Base-by-base conservation (phyloP, 305 asterid genomes). In the Galium porrigens region DNA sequence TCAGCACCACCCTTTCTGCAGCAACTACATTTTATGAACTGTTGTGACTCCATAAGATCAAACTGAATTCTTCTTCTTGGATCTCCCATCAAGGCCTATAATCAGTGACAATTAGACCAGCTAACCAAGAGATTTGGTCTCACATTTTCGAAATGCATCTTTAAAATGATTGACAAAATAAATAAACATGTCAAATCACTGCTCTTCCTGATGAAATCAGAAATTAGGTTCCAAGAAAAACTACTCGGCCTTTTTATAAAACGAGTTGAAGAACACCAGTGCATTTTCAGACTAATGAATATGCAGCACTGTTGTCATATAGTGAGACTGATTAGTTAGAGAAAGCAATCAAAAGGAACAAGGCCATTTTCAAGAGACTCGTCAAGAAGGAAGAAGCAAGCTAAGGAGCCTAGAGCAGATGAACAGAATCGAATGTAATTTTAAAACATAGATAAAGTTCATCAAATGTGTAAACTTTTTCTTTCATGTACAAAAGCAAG, bases 41-140 rank as follows among this genome's bases (percentile, higher is more conserved):
- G 83, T 73, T 65, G 72, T 30, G 85, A 87, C 71, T 92, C 94
- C 70, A 87, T 63, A 56, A 92, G 95, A 78, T 92, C 99, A 46
- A 80, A 65, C 72, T 92, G 97, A 66, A 89, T 82, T 82, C 90
- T 82, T 87, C 87, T 87, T 73, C 99, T 83, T 41, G 99, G 99
- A 73, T 92, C 95, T 66, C 99, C 96, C 63, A 81, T 73, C 89
- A 92, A 81, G 57, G 94, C 97, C 96, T 88, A 69, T 56, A 33
- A 55, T 48, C 52, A 73, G 54, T 58, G 51, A 70, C 67, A 74
- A 17, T 66, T n/a, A 34, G 74, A 67, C 29, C 65, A 53, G 58
- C 37, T 15, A 41, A 42, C 37, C 67, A 59, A 30, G 60, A 53
- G 30, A 52, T 34, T 30, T 36, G 20, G 3, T 70, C 42, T 12